Conservation (phyloP, 768 basidiomycete species). For the Krasilnikovozyma curviuscula region DNA sequence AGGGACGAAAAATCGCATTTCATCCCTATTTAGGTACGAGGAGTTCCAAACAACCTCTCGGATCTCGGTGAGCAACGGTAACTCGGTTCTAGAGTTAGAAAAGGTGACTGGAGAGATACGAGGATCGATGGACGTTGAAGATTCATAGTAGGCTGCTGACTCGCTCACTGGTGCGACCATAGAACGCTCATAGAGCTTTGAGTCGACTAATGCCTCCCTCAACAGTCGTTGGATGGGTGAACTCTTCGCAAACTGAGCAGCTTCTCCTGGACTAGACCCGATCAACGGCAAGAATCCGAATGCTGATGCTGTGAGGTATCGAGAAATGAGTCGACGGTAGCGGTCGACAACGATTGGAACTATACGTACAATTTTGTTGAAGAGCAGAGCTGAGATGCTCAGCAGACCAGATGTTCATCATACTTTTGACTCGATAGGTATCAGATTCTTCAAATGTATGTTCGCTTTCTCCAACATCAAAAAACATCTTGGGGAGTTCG, state of each 20-base stretch:
- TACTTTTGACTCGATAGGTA: conserved; percentile 38
- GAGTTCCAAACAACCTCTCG: conserved; percentile 41
- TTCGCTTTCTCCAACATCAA: too few species aligned
- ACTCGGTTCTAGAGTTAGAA: conserved; percentile 28
- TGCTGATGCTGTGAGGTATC: conserved; percentile 30
- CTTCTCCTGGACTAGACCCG: conserved; percentile 41
- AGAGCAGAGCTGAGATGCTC: conserved; percentile 39
- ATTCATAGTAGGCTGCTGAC: conserved; percentile 22
- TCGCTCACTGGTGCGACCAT: neutral
- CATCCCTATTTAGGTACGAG: conserved; percentile 65
- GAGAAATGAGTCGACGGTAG: conserved; percentile 2
- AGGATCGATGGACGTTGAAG: conserved; percentile 23
- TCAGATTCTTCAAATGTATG: conserved; percentile 40
- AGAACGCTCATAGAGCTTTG: neutral
- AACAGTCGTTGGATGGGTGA: conserved; percentile 7
- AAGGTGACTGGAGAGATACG: conserved; percentile 25
- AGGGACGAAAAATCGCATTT: conserved; percentile 70
- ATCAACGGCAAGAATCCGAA: conserved; percentile 67
- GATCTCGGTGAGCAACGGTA: conserved; percentile 45
- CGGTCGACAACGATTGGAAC: neutral
- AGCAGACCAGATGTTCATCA: conserved; percentile 79
- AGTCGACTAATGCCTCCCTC: neutral
- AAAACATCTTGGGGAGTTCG: conserved; percentile 48
- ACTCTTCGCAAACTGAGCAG: conserved; percentile 17
- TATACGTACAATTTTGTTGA: neutral